phyloP scores from a whole-genome alignment of 208 protist genomes.

The Wallacemonas collosoma region DNA sequence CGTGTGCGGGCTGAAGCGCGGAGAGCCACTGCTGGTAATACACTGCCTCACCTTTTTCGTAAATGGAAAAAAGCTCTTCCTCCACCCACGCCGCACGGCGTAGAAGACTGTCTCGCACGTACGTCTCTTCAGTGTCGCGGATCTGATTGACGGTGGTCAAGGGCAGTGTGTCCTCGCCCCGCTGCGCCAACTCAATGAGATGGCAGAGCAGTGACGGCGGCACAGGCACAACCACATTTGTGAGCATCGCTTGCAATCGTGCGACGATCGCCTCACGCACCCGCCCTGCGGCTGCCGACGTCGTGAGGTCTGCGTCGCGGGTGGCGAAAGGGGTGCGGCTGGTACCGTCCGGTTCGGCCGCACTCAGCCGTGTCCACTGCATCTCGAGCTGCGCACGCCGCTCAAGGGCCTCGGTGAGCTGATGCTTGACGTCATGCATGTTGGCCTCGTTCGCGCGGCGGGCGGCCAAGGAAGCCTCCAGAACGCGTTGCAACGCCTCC shows the following conservation, averaged over 20 bases:
- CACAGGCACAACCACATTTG: conserved; percentile 19
- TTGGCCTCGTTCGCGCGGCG: conserved; percentile 32
- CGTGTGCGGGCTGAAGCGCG: conserved; percentile 38
- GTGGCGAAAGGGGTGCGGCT: no score
- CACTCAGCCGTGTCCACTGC: conserved; percentile 7
- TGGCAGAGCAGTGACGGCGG: conserved; percentile 25
- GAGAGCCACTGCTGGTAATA: conserved; percentile 51
- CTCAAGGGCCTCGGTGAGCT: conserved; percentile 23
- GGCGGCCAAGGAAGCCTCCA: conserved; percentile 46
- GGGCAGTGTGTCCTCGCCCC: conserved; percentile 19
- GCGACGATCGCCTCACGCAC: conserved; percentile 20
- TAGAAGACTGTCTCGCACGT: conserved; percentile 6
- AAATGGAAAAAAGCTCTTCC: conserved; percentile 46
- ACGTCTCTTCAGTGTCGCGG: conserved; percentile 2
- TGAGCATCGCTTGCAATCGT: conserved; percentile 15
- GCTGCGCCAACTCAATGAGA: conserved; percentile 22
- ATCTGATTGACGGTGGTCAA: background rate
- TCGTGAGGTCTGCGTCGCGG: conserved; percentile 11
- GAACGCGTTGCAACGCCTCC: conserved; percentile 55
- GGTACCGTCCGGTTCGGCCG: background rate
- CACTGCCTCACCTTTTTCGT: conserved; percentile 30
- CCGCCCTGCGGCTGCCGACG: conserved; percentile 15
- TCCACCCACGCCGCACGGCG: conserved; percentile 53
- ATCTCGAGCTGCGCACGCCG: conserved; percentile 29
- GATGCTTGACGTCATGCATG: conserved; percentile 28